Percentiles rank a stretch among this genome's conserved stretches.
phyloP scores from a whole-genome alignment of 2,329 filamentous ascomycete genomes.

The Penicillium sp. region DNA sequence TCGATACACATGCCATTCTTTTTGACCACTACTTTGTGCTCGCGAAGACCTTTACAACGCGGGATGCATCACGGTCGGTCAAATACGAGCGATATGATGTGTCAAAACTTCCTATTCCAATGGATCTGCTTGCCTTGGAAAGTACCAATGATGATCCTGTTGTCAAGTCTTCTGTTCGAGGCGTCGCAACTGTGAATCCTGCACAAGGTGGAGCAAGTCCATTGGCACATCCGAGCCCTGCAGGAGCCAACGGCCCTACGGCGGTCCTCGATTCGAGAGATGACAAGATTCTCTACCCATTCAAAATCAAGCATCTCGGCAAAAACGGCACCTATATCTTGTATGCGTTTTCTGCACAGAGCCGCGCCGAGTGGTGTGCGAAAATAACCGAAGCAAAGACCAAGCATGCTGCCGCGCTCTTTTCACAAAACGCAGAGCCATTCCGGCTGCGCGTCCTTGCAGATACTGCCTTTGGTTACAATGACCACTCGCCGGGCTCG shows the following conservation, averaged over 20 bases:
- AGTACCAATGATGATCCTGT: slow-evolving; percentile 89
- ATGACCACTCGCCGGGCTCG: slow-evolving; percentile 48
- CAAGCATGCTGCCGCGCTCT: slow-evolving; percentile 78
- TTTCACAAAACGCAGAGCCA: slow-evolving; percentile 89
- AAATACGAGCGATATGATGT: slow-evolving; percentile 85
- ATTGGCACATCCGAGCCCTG: slow-evolving; percentile 60
- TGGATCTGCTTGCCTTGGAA: slow-evolving; percentile 90
- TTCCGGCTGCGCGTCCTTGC: slow-evolving; percentile 89
- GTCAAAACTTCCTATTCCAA: slow-evolving; percentile 88
- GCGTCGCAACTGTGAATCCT: slow-evolving; percentile 57
- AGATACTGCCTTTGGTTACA: slow-evolving; percentile 68
- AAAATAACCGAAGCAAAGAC: slow-evolving; percentile 96
- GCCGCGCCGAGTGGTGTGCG: slow-evolving; percentile 80
- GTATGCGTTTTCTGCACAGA: slow-evolving; percentile 70
- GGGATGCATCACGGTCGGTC: slow-evolving; percentile 63
- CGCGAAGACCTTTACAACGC: slow-evolving; percentile 66
- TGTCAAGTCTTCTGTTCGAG: slow-evolving; percentile 68
- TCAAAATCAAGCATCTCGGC: slow-evolving; percentile 91
- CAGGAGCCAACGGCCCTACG: slow-evolving; percentile 52
- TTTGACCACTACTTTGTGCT: slow-evolving; percentile 97
- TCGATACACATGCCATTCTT: slow-evolving; percentile 86
- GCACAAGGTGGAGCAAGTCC: slow-evolving; percentile 46
- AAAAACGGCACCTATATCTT: slow-evolving; percentile 81
- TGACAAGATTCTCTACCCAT: slow-evolving; percentile 83
- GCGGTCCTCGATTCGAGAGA: slow-evolving; percentile 58